Percentiles rank a stretch among this genome's conserved stretches.
phyloP scores from a whole-genome alignment of 306 rosid genomes.

The Cucurbita maxima region DNA sequence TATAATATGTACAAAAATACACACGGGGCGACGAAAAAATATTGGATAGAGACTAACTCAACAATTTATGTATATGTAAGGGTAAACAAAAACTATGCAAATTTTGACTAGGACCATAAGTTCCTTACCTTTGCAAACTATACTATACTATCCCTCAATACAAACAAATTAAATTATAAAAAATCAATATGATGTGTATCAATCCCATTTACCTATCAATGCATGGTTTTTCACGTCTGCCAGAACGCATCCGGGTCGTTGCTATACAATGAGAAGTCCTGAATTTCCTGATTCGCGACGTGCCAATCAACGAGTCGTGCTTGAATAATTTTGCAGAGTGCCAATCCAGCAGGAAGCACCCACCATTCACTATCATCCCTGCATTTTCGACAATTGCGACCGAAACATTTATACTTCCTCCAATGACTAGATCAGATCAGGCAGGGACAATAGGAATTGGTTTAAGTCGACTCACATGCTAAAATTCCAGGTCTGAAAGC shows the following conservation, averaged over 20 bases:
- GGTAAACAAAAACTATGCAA: not conserved
- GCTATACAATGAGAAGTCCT: constrained; percentile 78
- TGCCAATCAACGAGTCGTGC: constrained; percentile 72
- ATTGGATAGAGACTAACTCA: not conserved
- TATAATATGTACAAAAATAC: constrained; percentile 6
- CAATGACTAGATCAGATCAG: not conserved
- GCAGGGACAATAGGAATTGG: not conserved
- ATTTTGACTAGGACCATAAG: not conserved
- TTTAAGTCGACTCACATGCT: constrained; percentile 48
- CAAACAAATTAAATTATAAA: not conserved
- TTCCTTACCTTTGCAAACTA: not conserved
- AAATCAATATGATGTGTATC: not conserved
- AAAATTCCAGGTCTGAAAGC: constrained; percentile 76
- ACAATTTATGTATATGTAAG: not conserved
- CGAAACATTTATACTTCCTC: not conserved
- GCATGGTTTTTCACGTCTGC: constrained; percentile 34
- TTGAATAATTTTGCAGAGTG: constrained; percentile 64
- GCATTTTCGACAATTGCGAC: constrained; percentile 6
- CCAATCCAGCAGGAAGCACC: constrained; percentile 82
- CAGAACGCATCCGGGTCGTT: constrained; percentile 63
- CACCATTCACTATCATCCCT: constrained; percentile 99
- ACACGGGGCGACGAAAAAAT: not conserved
- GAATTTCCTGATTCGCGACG: constrained; percentile 88
- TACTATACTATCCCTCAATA: not conserved
- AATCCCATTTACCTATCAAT: not conserved